Conservation (phyloP, 1,284 basidiomycete genomes). For the Coniophora puteana region DNA sequence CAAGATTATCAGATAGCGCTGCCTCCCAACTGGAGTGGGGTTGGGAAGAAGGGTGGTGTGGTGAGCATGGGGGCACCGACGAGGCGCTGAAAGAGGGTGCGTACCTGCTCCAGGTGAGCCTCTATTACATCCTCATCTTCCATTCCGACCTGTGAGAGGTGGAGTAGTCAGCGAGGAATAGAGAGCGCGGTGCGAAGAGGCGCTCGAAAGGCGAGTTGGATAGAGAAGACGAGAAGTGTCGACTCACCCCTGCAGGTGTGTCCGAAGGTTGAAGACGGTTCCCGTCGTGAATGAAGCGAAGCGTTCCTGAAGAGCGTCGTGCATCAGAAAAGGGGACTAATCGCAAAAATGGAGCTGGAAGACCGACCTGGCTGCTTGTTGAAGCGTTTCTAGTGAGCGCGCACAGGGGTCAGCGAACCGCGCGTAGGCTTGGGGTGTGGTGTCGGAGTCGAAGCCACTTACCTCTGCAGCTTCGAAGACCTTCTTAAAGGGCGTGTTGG, state of each 20-base stretch:
- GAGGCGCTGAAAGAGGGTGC: constrained; percentile 3
- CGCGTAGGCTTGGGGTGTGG: constrained; percentile 1
- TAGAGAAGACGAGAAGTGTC: neutral
- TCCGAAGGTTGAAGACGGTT: constrained; percentile 41
- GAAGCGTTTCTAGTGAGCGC: constrained; percentile 47
- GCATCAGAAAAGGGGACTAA: neutral
- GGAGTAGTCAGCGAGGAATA: constrained; percentile 3
- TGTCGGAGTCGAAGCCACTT: constrained; percentile 16
- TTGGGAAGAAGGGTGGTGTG: too few relatives aligned
- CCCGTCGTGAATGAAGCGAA: constrained; percentile 56
- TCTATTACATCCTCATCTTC: constrained; percentile 27
- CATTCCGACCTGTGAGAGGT: constrained; percentile 17
- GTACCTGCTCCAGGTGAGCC: constrained; percentile 24
- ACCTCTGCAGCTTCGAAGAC: constrained; percentile 66
- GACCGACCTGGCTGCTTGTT: constrained; percentile 49
- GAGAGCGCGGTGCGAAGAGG: constrained; percentile 4
- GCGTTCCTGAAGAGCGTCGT: constrained; percentile 39
- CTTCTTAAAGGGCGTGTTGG: constrained; percentile 59
- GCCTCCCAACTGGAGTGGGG: too few relatives aligned
- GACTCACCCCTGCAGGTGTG: constrained; percentile 48
- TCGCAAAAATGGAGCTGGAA: neutral
- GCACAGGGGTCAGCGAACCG: neutral
- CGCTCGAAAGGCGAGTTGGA: constrained; percentile 2
- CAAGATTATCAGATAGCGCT: too few relatives aligned
- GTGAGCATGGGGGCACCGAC: too few relatives aligned